Conservation (phyloP, 2,329 filamentous ascomycete species). For the Chaetomium sp. region DNA sequence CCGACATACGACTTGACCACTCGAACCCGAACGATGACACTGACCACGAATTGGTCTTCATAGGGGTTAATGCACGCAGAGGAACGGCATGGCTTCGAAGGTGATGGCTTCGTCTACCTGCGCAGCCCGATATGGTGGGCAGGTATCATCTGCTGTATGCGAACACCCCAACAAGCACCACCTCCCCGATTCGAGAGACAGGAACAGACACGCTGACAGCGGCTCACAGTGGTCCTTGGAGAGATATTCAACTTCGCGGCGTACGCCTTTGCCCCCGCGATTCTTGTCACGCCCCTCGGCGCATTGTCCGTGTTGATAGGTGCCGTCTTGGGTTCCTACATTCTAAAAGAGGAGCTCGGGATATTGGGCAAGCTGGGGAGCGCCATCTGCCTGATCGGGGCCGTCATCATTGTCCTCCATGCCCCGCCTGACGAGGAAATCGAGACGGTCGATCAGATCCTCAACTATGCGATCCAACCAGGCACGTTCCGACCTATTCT, state of each 20-base stretch:
- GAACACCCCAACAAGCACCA: constrained; percentile 5
- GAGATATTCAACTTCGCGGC: constrained; percentile 97
- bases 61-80: constrained; percentile 86
- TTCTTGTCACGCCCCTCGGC: constrained; percentile 90
- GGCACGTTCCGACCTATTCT: constrained; percentile 48
- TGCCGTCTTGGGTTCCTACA: constrained; percentile 90
- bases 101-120: constrained; percentile 90
- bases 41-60: constrained; percentile 18
- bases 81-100: constrained; percentile 89
- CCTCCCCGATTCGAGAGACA: background rate
- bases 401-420: constrained; percentile 95
- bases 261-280: constrained; percentile 97
- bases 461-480: constrained; percentile 83
- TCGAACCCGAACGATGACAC: constrained; percentile 7
- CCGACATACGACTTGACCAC: background rate
- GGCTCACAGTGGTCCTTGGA: constrained; percentile 68
- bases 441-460: constrained; percentile 82
- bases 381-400: constrained; percentile 91
- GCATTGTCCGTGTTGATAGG: constrained; percentile 93
- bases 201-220: constrained; percentile 15
- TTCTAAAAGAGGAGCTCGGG: constrained; percentile 85
- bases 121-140: constrained; percentile 97
- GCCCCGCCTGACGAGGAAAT: constrained; percentile 92
- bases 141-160: constrained; percentile 79
- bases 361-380: constrained; percentile 88